Percentiles rank a stretch among this genome's conserved stretches.
phyloP scores from a whole-genome alignment of 495 filamentous ascomycete genomes.

The Xylaria curta region DNA sequence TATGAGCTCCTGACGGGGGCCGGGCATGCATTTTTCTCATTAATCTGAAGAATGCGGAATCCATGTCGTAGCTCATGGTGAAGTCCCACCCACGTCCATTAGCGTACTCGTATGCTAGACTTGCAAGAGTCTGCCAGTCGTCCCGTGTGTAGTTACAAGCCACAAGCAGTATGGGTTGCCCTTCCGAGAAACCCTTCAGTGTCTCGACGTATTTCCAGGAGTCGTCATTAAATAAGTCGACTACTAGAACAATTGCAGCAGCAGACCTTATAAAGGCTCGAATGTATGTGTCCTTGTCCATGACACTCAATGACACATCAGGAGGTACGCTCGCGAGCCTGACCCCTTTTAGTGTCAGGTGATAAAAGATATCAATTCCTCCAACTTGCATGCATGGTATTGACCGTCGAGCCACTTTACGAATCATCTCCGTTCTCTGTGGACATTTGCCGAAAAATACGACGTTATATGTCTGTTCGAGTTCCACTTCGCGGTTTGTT shows the following conservation, averaged over 20 bases:
- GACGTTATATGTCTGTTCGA: neutral
- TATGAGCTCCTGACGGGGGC: neutral
- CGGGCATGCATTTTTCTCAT: neutral
- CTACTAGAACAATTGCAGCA: neutral
- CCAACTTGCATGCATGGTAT: neutral
- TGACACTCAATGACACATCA: neutral
- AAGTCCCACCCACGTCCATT: neutral
- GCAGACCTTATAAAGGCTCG: neutral
- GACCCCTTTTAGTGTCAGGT: neutral
- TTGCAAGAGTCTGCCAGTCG: too few relatives aligned
- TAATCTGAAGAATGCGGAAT: neutral
- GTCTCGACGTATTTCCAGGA: neutral
- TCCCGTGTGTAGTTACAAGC: neutral
- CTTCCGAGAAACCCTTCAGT: neutral
- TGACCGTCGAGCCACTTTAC: neutral
- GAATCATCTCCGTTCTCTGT: neutral
- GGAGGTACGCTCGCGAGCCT: neutral
- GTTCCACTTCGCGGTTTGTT: neutral
- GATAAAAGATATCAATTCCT: neutral
- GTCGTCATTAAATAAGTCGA: neutral
- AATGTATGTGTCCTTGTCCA: neutral
- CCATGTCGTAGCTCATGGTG: neutral
- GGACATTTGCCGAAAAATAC: neutral
- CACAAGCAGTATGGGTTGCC: neutral
- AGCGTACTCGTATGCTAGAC: neutral